Percentiles rank a stretch among this genome's conserved stretches.
Evolutionary conservation across 1,284 basidiomycete genomes (phyloP).

Genomic region (Ceratobasidium theobromae): DNA sequence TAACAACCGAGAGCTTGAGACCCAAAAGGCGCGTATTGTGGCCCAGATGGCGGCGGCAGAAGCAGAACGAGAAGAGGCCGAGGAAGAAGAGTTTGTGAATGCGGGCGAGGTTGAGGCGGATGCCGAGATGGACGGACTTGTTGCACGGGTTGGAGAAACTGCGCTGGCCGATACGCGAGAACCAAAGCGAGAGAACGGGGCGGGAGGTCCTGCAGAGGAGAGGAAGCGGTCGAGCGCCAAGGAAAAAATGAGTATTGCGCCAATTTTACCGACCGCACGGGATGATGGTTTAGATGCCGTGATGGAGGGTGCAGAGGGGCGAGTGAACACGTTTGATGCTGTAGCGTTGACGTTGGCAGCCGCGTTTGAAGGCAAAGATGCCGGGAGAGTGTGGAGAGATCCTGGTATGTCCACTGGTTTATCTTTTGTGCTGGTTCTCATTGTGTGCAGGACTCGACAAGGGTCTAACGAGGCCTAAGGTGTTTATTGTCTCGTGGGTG

Average conservation of each 20-base stretch:
- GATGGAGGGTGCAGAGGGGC: slow-evolving; percentile 37
- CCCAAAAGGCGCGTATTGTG: slow-evolving; percentile 85
- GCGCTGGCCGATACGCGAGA: not conserved
- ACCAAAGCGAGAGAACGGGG: not conserved
- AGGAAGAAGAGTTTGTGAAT: slow-evolving; percentile 28
- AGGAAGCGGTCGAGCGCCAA: slow-evolving; percentile 40
- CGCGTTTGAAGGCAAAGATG: slow-evolving; percentile 67
- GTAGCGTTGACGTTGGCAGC: slow-evolving; percentile 64
- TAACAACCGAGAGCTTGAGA: slow-evolving; percentile 62
- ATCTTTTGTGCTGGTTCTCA: not conserved
- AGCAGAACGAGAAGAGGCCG: slow-evolving; percentile 35
- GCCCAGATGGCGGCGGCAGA: slow-evolving; percentile 80
- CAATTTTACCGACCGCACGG: slow-evolving; percentile 16
- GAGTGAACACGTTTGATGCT: slow-evolving; percentile 40
- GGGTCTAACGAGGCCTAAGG: slow-evolving; percentile 63
- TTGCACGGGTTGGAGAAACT: slow-evolving; percentile 17
- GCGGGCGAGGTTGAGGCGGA: slow-evolving; percentile 32
- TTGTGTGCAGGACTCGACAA: slow-evolving; percentile 45
- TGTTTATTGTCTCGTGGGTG: slow-evolving; percentile 97
- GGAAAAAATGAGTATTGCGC: slow-evolving; percentile 38
- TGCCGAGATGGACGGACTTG: slow-evolving; percentile 33
- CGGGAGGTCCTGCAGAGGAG: slow-evolving; percentile 31
- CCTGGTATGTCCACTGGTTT: slow-evolving; percentile 48
- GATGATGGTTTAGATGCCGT: slow-evolving; percentile 5
- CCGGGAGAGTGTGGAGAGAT: slow-evolving; percentile 62